Conservation (phyloP, 164 flowering plant species). For the Cinnamomum micranthum region DNA sequence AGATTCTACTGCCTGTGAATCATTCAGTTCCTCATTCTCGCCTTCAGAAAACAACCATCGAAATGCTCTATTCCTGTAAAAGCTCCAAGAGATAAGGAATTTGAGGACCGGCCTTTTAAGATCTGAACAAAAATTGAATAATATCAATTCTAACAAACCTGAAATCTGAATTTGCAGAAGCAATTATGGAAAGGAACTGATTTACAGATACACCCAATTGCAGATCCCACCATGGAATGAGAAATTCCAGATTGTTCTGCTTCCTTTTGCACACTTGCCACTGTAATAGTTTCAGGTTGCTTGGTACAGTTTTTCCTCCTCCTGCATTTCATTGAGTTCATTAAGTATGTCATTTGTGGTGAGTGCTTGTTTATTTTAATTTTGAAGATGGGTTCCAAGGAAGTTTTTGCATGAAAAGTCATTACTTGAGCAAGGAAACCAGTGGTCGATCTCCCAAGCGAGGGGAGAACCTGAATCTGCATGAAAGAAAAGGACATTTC, state of each 20-base stretch:
- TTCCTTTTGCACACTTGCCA: constrained; percentile 79
- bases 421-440: constrained; percentile 91
- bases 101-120: not conserved
- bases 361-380: not conserved
- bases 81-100: not conserved
- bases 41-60: constrained; percentile 67
- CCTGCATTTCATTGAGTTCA: constrained; percentile 34
- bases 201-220: constrained; percentile 87
- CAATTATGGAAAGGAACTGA: constrained; percentile 86
- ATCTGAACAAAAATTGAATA: not conserved
- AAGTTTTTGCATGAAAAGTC: not conserved
- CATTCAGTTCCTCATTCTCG: constrained; percentile 69
- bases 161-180: constrained; percentile 79
- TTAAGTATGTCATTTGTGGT: no score
- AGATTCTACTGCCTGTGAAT: constrained; percentile 55
- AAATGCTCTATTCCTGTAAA: constrained; percentile 76
- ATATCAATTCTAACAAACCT: constrained; percentile 38
- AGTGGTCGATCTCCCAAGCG: constrained; percentile 92
- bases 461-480: constrained; percentile 85
- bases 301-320: constrained; percentile 85
- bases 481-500: constrained; percentile 77
- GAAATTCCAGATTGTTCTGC: constrained; percentile 70
- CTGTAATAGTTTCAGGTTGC: constrained; percentile 78
- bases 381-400: not conserved
- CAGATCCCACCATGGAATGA: constrained; percentile 96